Percentiles rank a stretch among this genome's conserved stretches.
Conservation (phyloP, 1,139 yeast genomes). For the Suhomyces ambrosiae region DNA sequence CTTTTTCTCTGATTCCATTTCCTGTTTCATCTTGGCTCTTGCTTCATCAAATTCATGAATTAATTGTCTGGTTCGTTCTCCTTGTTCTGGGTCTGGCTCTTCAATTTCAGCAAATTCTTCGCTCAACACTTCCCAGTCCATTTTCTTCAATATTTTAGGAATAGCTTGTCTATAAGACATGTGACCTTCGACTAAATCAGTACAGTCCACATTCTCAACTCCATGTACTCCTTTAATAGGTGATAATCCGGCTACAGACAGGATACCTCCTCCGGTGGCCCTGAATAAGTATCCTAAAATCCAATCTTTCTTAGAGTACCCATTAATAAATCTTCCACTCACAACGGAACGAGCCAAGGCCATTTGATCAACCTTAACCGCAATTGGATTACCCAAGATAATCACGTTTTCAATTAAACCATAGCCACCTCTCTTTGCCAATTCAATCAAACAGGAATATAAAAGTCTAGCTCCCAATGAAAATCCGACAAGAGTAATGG, state of each 20-base stretch:
- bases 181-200: slow-evolving; percentile 88
- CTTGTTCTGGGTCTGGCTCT: slow-evolving; percentile 90
- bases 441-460: slow-evolving; percentile 83
- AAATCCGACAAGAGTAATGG: slow-evolving; percentile 90
- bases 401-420: slow-evolving; percentile 90
- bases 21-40: slow-evolving; percentile 54
- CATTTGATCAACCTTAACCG: slow-evolving; percentile 76
- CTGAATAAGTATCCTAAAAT: slow-evolving; percentile 90
- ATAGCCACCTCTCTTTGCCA: slow-evolving; percentile 82
- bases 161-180: slow-evolving; percentile 95
- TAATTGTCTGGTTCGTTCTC: slow-evolving; percentile 78
- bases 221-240: slow-evolving; percentile 66
- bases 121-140: slow-evolving; percentile 81
- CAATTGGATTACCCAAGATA: slow-evolving; percentile 86
- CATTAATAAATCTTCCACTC: slow-evolving; percentile 87
- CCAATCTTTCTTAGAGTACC: slow-evolving; percentile 94
- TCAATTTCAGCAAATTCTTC: slow-evolving; percentile 96
- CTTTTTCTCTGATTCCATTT: slow-evolving; percentile 34
- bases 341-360: slow-evolving; percentile 83
- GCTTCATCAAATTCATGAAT: slow-evolving; percentile 86
- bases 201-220: slow-evolving; percentile 83
- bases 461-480: slow-evolving; percentile 93
- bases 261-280: slow-evolving; percentile 94
- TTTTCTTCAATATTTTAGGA: slow-evolving; percentile 68
- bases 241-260: slow-evolving; percentile 86